Evolutionary conservation across 257 asterid genomes (phyloP), one percentile per base, ranked within the genome.

Genomic region (Solanum dulcamara): DNA sequence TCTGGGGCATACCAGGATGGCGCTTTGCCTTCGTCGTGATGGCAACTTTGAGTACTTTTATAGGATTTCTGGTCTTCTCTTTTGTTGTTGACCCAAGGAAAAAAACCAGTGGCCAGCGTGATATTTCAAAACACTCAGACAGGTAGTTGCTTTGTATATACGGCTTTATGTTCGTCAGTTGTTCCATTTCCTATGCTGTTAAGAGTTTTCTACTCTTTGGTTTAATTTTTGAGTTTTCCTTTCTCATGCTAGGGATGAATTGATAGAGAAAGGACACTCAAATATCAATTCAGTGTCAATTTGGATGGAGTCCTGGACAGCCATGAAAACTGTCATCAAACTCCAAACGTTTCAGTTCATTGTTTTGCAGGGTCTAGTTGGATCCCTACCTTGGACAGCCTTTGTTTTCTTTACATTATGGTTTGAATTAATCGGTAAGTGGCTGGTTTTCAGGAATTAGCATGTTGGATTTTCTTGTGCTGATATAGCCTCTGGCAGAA

Each of bases 341-440:
- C 93, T 96, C 51, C 98, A 89, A 81, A 95, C 99, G 15, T 96
- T 95, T 90, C 99, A 91, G 91, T 91, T 92, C 92, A 96, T 96
- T 38, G 99, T 96, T 80, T 85, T 96, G 90, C 99, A 96, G 87
- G 99, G 99, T 85, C 90, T 96, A 14, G 98, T 95, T 77, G 99
- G 99, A 59, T 93, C 97, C 9, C 86, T 96, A 81, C 98, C 99
- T 64, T 95, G 99, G 98, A 95, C 98, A 7, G 98, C 99, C 59
- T 87, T 93, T 33, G 99, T 96, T 64, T 96, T 96, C 93, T 89
- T 96, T 87, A 96, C 98, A 38, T 81, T 93, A 51, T 96, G 99
- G 99, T 93, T 96, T 60, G 98, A 96, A 89, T 90, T 96, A 66
- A 96, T 96, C 4, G 99, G 99, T 96, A 81, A 60, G 91, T 64